Base-by-base conservation (phyloP, 768 basidiomycete genomes). In the Amanita exitialis region DNA sequence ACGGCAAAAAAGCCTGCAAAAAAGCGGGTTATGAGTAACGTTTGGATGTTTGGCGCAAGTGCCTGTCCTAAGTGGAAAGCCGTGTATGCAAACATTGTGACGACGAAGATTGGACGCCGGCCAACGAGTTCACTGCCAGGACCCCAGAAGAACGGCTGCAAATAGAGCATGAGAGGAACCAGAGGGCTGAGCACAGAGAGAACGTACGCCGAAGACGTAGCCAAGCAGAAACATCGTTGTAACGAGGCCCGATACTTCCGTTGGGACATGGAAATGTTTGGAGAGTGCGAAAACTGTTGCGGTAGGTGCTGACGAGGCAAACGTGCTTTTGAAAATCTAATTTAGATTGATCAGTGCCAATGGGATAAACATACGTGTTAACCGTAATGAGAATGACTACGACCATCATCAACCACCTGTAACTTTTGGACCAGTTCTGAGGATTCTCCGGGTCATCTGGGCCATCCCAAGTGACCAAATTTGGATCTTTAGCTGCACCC, bases 1-100 rank as follows among this genome's bases (percentile, higher is more conserved):
- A 74, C 74, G 15, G 77, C 82, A 55, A 81, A 83, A 56, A 81
- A 73, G 4, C 83, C 83, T 18, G 71, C 72, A 18, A 86, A 58
- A 61, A 83, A 83, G 3, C 84, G 73, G 1, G 79, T 79, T 16
- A 82, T 58, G 6, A 84, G 64, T 8, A 85, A 63, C 0, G 80
- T 79, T 52, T 72, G 66, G 41, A 83, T 76, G 60, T 83, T 82
- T 4, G 66, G 66, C 0, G 80, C 79, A 8, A 84, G 70, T 0
- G 80, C 77, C 65, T 81, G 79, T 3, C 79, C 82, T 18, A 86
- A 64, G 54, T 73, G 74, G 51, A 80, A 73, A 5, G 83, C 49
- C 0, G 76, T 76, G 62, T 83, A 84, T 4, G 60, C 51, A 8
- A 63, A 44, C 70, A 82, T 78, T 0, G 80, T 66, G 16, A 74